Evolutionary conservation across 2,329 filamentous ascomycete species (phyloP).

Genomic region (Pseudophaeomoniella oleicola): DNA sequence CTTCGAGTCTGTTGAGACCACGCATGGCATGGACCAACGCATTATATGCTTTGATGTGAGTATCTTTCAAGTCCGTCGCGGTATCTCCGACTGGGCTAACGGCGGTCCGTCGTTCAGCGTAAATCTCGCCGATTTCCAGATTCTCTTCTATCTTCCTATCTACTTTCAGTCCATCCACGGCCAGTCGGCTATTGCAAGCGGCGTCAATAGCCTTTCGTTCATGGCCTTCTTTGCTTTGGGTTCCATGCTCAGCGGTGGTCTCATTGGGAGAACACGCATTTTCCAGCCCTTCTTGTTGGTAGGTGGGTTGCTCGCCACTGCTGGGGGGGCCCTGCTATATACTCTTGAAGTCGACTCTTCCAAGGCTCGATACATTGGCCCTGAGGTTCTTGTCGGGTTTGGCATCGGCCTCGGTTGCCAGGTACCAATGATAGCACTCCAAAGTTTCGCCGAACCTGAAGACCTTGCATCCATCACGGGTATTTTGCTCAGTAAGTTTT

Average conservation of each 20-base stretch:
- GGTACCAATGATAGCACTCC: slow-evolving; percentile 11
- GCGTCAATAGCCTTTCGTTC: slow-evolving; percentile 12
- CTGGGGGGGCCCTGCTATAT: slow-evolving; percentile 6
- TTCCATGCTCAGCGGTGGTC: slow-evolving; percentile 6
- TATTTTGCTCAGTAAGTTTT: slow-evolving; percentile 11
- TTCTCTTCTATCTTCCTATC: slow-evolving; percentile 12
- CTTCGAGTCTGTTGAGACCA: slow-evolving; percentile 4
- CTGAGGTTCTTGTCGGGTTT: slow-evolving; percentile 12
- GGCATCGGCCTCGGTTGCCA: slow-evolving; percentile 13
- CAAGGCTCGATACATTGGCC: slow-evolving; percentile 9
- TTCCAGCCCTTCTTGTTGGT: slow-evolving; percentile 6
- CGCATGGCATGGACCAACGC: slow-evolving; percentile 5
- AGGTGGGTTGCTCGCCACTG: slow-evolving; percentile 4
- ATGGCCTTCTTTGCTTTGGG: slow-evolving; percentile 9
- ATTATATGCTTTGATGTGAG: slow-evolving; percentile 6
- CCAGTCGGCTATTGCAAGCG: slow-evolving; percentile 8
- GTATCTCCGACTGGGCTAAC: slow-evolving; percentile 2
- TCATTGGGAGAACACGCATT: slow-evolving; percentile 7
- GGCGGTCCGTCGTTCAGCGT: slow-evolving; percentile 3
- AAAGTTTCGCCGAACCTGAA: slow-evolving; percentile 9
- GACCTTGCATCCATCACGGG: slow-evolving; percentile 12
- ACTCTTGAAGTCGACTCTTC: slow-evolving; percentile 6
- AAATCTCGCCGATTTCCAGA: slow-evolving; percentile 6
- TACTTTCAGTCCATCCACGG: slow-evolving; percentile 12
- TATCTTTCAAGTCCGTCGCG: slow-evolving; percentile 1